phyloP scores from a whole-genome alignment of 1,139 yeast genomes.

The Magnusiomyces magnusii region DNA sequence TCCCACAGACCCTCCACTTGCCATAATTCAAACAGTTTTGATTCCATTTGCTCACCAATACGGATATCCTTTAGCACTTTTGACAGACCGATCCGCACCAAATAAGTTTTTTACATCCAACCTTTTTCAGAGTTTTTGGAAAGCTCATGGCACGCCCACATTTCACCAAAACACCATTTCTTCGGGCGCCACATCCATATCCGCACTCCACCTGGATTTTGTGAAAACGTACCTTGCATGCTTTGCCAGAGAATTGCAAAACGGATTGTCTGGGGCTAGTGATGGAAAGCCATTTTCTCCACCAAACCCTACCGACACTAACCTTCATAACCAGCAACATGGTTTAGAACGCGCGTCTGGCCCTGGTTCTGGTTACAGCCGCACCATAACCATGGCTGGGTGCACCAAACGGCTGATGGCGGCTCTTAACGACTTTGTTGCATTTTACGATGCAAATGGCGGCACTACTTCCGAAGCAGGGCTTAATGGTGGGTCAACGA shows the following conservation, averaged over 20 bases:
- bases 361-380: conserved; percentile 1
- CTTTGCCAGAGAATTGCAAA: conserved; percentile 1
- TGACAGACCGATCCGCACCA: conserved; percentile 4
- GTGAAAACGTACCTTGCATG: conserved; percentile 4
- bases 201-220: neutral
- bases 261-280: neutral
- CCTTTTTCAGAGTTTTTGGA: conserved; percentile 3
- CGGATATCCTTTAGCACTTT: conserved; percentile 2
- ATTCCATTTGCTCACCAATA: conserved; percentile 5
- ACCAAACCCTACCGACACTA: neutral
- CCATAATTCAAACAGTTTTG: neutral
- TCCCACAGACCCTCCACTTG: conserved; percentile 1
- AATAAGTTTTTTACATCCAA: neutral
- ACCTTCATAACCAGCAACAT: neutral
- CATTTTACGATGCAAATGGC: conserved; percentile 2
- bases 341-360: neutral
- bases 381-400: neutral
- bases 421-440: neutral
- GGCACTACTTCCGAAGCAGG: too few species aligned
- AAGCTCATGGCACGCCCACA: conserved; percentile 1
- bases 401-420: conserved; percentile 5
- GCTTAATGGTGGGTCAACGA: too few species aligned
- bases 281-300: neutral
- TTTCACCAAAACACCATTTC: neutral
- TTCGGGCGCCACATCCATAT: neutral